Conservation (phyloP, 2,329 filamentous ascomycete genomes). For the Exophiala aquamarina region DNA sequence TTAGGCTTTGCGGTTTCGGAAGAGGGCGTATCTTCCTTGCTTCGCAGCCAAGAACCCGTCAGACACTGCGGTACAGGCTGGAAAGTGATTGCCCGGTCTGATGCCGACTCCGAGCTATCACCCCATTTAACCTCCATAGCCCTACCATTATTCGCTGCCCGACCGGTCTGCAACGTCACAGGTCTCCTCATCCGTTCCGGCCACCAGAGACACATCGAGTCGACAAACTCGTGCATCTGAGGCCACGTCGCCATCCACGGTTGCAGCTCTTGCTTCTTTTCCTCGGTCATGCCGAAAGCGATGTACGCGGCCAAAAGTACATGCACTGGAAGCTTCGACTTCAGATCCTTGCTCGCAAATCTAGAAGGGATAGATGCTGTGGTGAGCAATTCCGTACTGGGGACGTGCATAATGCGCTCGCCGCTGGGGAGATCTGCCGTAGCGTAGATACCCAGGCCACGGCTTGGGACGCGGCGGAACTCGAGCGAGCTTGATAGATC, state of each 20-base stretch:
- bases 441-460: conserved; percentile 20
- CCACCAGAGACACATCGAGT: conserved; percentile 19
- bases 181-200: neutral
- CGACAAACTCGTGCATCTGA: conserved; percentile 13
- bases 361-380: conserved; percentile 12
- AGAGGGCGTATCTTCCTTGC: no score
- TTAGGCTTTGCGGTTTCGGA: neutral
- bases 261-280: conserved; percentile 4
- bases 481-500: conserved; percentile 6
- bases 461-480: conserved; percentile 11
- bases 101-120: no score
- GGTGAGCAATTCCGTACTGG: conserved; percentile 15
- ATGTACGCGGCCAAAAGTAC: conserved; percentile 21
- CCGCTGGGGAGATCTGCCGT: conserved; percentile 3
- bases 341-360: conserved; percentile 8
- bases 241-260: conserved; percentile 25
- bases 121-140: neutral
- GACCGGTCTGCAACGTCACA: neutral
- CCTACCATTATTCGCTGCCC: neutral
- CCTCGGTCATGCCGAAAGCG: conserved; percentile 15
- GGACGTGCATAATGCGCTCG: conserved; percentile 18
- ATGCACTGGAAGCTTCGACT: conserved; percentile 18
- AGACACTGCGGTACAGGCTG: conserved; percentile 7
- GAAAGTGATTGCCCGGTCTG: neutral
- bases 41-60: conserved; percentile 4